phyloP scores from a whole-genome alignment of 306 rosid genomes.

The Glycine tomentella region DNA sequence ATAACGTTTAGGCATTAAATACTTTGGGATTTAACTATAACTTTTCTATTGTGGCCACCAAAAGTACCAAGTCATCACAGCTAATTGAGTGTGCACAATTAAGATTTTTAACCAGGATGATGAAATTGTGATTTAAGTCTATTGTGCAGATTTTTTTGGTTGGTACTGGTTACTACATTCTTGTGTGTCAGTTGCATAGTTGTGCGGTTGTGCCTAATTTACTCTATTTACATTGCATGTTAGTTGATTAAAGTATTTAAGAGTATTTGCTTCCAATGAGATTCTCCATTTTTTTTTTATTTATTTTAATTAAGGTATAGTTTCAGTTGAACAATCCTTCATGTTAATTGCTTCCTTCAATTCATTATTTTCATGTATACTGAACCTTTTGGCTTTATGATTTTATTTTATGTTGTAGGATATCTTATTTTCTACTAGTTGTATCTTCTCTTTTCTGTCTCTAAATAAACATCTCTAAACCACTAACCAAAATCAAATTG shows the following conservation, averaged over 20 bases:
- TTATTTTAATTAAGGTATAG: slow-evolving; percentile 16
- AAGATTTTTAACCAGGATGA: slow-evolving; percentile 6
- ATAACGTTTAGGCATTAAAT: slow-evolving; percentile 23
- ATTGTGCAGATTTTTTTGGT: slow-evolving; percentile 3
- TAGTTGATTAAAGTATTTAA: slow-evolving; percentile 13
- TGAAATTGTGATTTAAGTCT: slow-evolving; percentile 18
- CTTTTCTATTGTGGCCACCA: slow-evolving; percentile 10
- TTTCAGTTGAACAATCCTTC: slow-evolving; percentile 7
- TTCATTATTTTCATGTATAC: background rate
- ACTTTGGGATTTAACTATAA: slow-evolving; percentile 23
- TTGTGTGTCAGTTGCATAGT: background rate
- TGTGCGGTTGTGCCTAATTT: slow-evolving; percentile 25
- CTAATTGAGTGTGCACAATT: slow-evolving; percentile 28
- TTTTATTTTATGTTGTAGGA: background rate
- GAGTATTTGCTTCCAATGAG: slow-evolving; percentile 13
- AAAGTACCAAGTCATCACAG: slow-evolving; percentile 17
- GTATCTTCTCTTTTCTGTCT: background rate
- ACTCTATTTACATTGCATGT: slow-evolving; percentile 1
- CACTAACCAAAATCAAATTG: background rate
- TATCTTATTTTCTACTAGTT: slow-evolving; percentile 14
- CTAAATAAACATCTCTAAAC: background rate
- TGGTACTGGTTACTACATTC: slow-evolving; percentile 17
- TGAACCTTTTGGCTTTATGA: slow-evolving; percentile 11
- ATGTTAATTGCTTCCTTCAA: slow-evolving; percentile 24
- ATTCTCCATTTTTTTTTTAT: slow-evolving; percentile 17